phyloP scores from a whole-genome alignment of 768 basidiomycete genomes.

The Termitomyces sp. region DNA sequence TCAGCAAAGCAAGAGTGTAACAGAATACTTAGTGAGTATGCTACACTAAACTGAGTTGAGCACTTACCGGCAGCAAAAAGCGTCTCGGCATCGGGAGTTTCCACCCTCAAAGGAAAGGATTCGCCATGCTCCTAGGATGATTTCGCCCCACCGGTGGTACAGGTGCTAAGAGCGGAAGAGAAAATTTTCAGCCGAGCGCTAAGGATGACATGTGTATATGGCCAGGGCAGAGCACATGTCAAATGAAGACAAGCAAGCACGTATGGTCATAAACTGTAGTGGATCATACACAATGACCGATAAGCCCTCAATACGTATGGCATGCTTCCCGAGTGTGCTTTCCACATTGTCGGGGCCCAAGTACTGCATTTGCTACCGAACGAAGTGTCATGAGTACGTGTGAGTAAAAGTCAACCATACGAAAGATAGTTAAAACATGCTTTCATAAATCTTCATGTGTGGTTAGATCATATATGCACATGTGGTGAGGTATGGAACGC shows the following conservation, averaged over 20 bases:
- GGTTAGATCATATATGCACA: not conserved
- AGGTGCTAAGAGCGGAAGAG: slow-evolving; percentile 26
- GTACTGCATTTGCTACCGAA: slow-evolving; percentile 23
- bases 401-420: not conserved
- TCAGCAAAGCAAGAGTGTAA: not conserved
- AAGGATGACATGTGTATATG: not conserved
- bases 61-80: slow-evolving; percentile 30
- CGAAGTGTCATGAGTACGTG: slow-evolving; percentile 1
- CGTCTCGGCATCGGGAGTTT: slow-evolving; percentile 22
- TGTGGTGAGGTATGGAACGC: not conserved
- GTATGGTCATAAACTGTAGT: slow-evolving; percentile 21
- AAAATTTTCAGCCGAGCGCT: not conserved
- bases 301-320: slow-evolving; percentile 18
- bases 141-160: slow-evolving; percentile 45
- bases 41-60: not conserved
- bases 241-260: not conserved
- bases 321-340: slow-evolving; percentile 16
- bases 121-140: slow-evolving; percentile 38
- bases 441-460: slow-evolving; percentile 1
- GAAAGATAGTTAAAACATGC: slow-evolving; percentile 4
- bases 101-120: slow-evolving; percentile 26
- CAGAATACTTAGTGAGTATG: not conserved
- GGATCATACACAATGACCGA: slow-evolving; percentile 25
- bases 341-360: slow-evolving; percentile 16
- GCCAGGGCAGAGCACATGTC: not conserved